Conservation (phyloP, 1,284 basidiomycete genomes). For the Malassezia yamatoensis region DNA sequence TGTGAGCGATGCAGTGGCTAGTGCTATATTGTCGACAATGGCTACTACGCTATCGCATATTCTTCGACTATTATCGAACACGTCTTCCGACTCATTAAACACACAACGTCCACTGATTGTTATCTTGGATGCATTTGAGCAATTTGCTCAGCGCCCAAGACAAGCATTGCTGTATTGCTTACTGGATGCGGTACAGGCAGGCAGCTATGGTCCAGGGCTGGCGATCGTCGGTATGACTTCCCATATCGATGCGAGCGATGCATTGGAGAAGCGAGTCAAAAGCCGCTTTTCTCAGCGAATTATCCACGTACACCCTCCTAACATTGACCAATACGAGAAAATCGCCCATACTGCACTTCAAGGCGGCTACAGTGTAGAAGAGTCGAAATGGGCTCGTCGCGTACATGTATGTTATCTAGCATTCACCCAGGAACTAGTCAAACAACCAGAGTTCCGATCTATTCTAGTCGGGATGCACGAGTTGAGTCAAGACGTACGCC, state of each 20-base stretch:
- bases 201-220: conserved; percentile 35
- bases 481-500: conserved; percentile 25
- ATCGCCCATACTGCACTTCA: conserved; percentile 24
- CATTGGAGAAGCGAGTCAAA: conserved; percentile 45
- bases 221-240: conserved; percentile 35
- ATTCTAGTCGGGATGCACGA: conserved; percentile 25
- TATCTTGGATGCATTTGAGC: conserved; percentile 38
- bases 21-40: conserved; percentile 18
- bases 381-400: conserved; percentile 13
- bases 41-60: conserved; percentile 32
- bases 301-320: conserved; percentile 30
- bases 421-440: conserved; percentile 13
- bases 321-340: conserved; percentile 18
- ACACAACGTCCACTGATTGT: conserved; percentile 32
- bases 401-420: not conserved
- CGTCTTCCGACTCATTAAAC: not conserved
- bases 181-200: conserved; percentile 43
- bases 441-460: conserved; percentile 15
- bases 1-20: not conserved
- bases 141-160: conserved; percentile 30
- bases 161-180: conserved; percentile 46
- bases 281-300: conserved; percentile 42
- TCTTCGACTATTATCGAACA: conserved; percentile 31
- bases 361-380: not conserved
- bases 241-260: conserved; percentile 34